Evolutionary conservation across 345 rosid genomes (phyloP).

Genomic region (Camelina laxa): DNA sequence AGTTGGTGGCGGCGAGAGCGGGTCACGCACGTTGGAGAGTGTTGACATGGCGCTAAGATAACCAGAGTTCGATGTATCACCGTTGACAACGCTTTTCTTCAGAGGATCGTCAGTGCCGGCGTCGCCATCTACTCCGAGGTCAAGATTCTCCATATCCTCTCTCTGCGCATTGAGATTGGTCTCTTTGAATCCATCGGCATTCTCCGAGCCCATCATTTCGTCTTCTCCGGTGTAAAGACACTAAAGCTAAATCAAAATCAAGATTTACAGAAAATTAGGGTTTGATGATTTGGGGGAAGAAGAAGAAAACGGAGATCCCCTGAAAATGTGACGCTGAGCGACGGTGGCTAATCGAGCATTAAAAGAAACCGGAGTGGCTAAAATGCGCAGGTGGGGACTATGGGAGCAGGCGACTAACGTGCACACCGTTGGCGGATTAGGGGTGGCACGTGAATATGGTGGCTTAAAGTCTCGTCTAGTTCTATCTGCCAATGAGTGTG

Average conservation of each 20-base stretch:
- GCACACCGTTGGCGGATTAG: slow-evolving; percentile 35
- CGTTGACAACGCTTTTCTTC: slow-evolving; percentile 31
- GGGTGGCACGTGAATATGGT: slow-evolving; percentile 48
- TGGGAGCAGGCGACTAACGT: slow-evolving; percentile 20
- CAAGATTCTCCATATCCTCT: slow-evolving; percentile 79
- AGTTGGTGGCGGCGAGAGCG: slow-evolving; percentile 56
- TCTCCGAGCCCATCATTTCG: slow-evolving; percentile 89
- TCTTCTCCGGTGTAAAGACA: slow-evolving; percentile 38
- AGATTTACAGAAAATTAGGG: slow-evolving; percentile 39
- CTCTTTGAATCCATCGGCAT: slow-evolving; percentile 56
- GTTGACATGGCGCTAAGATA: slow-evolving; percentile 74
- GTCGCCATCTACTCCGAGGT: slow-evolving; percentile 51
- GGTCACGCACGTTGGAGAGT: slow-evolving; percentile 55
- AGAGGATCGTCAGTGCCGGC: slow-evolving; percentile 25
- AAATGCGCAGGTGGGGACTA: slow-evolving; percentile 1
- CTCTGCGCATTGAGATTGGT: slow-evolving; percentile 58
- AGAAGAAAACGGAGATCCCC: slow-evolving; percentile 18
- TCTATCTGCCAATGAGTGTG: slow-evolving; percentile 25
- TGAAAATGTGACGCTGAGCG: slow-evolving; percentile 10
- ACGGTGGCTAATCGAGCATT: slow-evolving; percentile 38
- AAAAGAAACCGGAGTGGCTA: slow-evolving; percentile 32
- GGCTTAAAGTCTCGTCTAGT: slow-evolving; percentile 28
- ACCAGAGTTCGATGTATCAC: slow-evolving; percentile 47
- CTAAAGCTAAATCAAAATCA: slow-evolving; percentile 16
- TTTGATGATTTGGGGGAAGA: slow-evolving; percentile 23